Evolutionary conservation across 2,329 filamentous ascomycete genomes (phyloP), one percentile per base, ranked within the genome.

Genomic region (Cryphonectria radicalis): DNA sequence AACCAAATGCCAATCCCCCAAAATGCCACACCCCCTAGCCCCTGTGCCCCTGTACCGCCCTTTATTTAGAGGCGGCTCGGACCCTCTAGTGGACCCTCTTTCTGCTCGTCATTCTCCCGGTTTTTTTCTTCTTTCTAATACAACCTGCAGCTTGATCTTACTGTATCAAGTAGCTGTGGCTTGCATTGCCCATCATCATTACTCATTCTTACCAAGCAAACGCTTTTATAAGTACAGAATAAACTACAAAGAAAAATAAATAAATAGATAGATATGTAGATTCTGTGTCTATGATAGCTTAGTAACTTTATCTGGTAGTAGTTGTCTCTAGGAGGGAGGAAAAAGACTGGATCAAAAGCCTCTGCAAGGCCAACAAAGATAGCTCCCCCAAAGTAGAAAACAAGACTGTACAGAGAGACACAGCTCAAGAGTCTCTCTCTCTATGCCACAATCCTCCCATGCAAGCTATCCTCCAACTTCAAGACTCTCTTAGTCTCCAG

Each of bases 401-500:
- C 19, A n/a, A 3, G 32, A n/a, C 7, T 50, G 19, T 22, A 22
- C 6, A n/a, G 7, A 25, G 13, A 28, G 53, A 63, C 62, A 22
- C 63, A 50, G 25, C 42, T 32, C n/a, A n/a, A n/a, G 40, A 43
- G n/a, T 17, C 46, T 17, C 3, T 17, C 3, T 32, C 32, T 32
- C 32, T 70, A 82, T 42, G 79, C 80, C 59, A 86, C 79, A 22
- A 84, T 78, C 68, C 81, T 78, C 0, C 81, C 81, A 6, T 76
- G 37, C 37, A 69, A 35, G 46, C 46, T 65, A 32, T 57, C 63
- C 14, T 32, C 17, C 13, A 17, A n/a, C 32, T 35, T 77, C 13
- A 79, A 70, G 17, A 78, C 76, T 67, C 78, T 78, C 79, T 92
- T 88, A 55, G 87, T 90, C 76, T 91, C 91, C 35, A 93, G 79